Conservation (phyloP, 805 yeast species). For the Isabelozyma pseudorhagii region DNA sequence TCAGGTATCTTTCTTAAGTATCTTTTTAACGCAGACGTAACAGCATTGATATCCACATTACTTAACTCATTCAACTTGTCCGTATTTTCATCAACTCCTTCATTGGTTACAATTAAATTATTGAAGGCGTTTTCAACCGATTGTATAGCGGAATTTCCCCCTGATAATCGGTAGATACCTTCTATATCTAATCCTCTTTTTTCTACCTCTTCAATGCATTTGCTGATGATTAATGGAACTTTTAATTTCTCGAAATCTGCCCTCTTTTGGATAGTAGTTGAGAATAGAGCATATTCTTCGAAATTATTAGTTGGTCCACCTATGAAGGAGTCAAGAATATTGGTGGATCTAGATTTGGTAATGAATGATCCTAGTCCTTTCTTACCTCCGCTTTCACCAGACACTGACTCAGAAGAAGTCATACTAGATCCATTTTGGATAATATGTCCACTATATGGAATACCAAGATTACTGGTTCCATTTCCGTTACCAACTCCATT, state of each 20-base stretch:
- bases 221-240: slow-evolving; percentile 69
- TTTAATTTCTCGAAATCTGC: slow-evolving; percentile 56
- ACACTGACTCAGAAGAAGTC: background rate
- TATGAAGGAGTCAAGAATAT: slow-evolving; percentile 37
- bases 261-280: slow-evolving; percentile 60
- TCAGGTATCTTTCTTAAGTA: slow-evolving; percentile 81
- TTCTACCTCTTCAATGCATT: slow-evolving; percentile 78
- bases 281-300: slow-evolving; percentile 22
- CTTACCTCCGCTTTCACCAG: slow-evolving; percentile 2
- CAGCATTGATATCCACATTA: slow-evolving; percentile 76
- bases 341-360: slow-evolving; percentile 47
- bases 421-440: background rate
- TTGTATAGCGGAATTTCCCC: slow-evolving; percentile 67
- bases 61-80: slow-evolving; percentile 33
- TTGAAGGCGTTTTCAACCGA: slow-evolving; percentile 42
- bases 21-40: slow-evolving; percentile 82
- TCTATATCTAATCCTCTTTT: slow-evolving; percentile 69
- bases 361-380: slow-evolving; percentile 16
- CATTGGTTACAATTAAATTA: slow-evolving; percentile 15
- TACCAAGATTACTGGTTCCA: background rate
- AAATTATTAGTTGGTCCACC: slow-evolving; percentile 5
- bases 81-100: slow-evolving; percentile 30
- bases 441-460: background rate
- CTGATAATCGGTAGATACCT: slow-evolving; percentile 90
- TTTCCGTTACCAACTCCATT: background rate